These are phyloP conservation scores for Penicillium palitans DNA, from an alignment of 2,329 filamentous ascomycete genomes.

Conservation along the genomic window DNA sequence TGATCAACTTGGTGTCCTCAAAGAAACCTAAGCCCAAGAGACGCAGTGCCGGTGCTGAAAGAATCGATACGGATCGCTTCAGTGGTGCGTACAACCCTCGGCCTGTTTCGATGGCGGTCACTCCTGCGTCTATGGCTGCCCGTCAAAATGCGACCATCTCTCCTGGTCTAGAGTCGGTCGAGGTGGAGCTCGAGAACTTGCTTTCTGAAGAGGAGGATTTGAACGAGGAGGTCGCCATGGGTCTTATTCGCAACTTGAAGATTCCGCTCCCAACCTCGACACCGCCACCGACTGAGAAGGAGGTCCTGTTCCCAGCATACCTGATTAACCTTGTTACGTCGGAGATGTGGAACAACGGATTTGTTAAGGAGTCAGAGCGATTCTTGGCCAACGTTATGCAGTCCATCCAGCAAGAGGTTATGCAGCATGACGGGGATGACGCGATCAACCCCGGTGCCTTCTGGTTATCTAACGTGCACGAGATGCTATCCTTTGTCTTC, in stretches of 20 bases:
- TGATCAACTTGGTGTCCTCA: slow-evolving; percentile 94
- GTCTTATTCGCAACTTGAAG: slow-evolving; percentile 92
- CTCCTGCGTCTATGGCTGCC: slow-evolving; percentile 50
- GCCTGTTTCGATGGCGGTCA: slow-evolving; percentile 90
- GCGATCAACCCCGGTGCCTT: slow-evolving; percentile 96
- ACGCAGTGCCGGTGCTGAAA: slow-evolving; percentile 84
- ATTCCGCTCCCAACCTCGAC: slow-evolving; percentile 85
- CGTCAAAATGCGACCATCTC: slow-evolving; percentile 76
- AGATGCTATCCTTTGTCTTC: slow-evolving; percentile 99
- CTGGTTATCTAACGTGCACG: slow-evolving; percentile 98
- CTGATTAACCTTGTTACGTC: slow-evolving; percentile 98
- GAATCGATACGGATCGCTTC: slow-evolving; percentile 82
- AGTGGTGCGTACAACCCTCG: slow-evolving; percentile 91
- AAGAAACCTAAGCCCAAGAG: slow-evolving; percentile 86
- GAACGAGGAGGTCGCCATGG: slow-evolving; percentile 96
- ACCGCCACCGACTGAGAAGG: slow-evolving; percentile 93
- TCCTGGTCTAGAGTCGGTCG: slow-evolving; percentile 82
- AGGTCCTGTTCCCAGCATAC: slow-evolving; percentile 97
- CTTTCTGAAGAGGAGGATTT: slow-evolving; percentile 93
- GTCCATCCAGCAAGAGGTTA: slow-evolving; percentile 98
- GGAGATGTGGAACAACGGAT: slow-evolving; percentile 99
- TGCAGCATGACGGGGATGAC: slow-evolving; percentile 97
- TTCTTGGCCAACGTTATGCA: slow-evolving; percentile 99
- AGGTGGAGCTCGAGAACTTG: slow-evolving; percentile 89
- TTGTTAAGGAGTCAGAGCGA: slow-evolving; percentile 97